Percentiles rank a stretch among this genome's conserved stretches.
phyloP scores from a whole-genome alignment of 371 early-diverging fungal species.

The Circinella minor region DNA sequence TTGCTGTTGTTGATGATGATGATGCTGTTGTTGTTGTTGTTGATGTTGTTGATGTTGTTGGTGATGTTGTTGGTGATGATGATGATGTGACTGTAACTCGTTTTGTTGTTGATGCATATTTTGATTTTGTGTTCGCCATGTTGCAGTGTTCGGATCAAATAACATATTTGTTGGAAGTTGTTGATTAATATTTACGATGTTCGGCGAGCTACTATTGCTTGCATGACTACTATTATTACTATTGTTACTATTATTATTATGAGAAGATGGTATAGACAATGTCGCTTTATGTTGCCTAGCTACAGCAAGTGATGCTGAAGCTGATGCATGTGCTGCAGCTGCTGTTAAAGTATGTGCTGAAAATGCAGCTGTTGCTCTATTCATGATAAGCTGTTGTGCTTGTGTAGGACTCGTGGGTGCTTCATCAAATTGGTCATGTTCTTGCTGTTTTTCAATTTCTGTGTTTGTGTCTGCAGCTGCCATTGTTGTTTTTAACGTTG shows the following conservation, averaged over 20 bases:
- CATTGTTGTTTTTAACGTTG: slow-evolving; percentile 16
- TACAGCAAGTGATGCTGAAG: slow-evolving; percentile 5
- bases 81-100: neutral
- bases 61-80: too few species aligned
- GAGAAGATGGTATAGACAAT: slow-evolving; percentile 1
- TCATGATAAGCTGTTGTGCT: neutral
- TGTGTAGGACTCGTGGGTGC: neutral
- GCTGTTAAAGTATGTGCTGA: neutral
- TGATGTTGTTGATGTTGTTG: too few species aligned
- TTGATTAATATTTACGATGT: neutral
- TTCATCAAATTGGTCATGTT: neutral
- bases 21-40: neutral
- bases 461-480: slow-evolving; percentile 7
- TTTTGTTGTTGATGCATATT: neutral
- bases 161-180: slow-evolving; percentile 7
- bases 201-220: neutral
- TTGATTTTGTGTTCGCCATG: neutral
- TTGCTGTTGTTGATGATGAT: slow-evolving; percentile 14
- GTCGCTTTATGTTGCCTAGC: neutral
- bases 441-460: neutral
- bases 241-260: neutral
- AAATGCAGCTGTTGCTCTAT: neutral
- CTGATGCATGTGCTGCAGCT: neutral
- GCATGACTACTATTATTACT: neutral
- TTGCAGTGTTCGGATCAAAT: slow-evolving; percentile 1